phyloP scores from a whole-genome alignment of 129 eudicot genomes.

The Lonicera japonica region DNA sequence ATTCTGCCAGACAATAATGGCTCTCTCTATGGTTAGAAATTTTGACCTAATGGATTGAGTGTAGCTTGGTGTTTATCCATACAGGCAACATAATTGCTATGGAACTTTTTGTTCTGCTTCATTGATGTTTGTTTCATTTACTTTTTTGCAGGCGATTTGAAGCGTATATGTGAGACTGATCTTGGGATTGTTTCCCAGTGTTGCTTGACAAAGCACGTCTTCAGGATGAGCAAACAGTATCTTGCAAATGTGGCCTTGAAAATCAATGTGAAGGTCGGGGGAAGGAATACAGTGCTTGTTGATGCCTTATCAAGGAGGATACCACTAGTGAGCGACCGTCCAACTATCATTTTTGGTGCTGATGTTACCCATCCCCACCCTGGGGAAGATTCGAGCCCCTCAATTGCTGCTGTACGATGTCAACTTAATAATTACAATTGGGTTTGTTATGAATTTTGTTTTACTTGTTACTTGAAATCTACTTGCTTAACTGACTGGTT shows the following conservation, averaged over 20 bases:
- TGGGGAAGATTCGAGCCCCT: constrained; percentile 98
- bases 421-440: neutral
- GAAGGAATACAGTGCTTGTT: constrained; percentile 87
- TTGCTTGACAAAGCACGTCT: constrained; percentile 83
- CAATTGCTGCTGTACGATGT: constrained; percentile 84
- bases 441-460: neutral
- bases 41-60: neutral
- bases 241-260: constrained; percentile 88
- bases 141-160: constrained; percentile 60
- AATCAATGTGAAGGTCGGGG: constrained; percentile 95
- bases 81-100: neutral
- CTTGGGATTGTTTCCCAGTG: constrained; percentile 98
- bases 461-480: neutral
- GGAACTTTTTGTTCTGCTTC: neutral
- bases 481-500: neutral
- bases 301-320: constrained; percentile 85
- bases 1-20: constrained; percentile 93
- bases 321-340: constrained; percentile 77
- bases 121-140: neutral
- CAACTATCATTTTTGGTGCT: constrained; percentile 97
- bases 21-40: constrained; percentile 69
- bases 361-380: constrained; percentile 99
- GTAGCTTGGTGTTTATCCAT: neutral
- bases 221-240: constrained; percentile 78
- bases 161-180: constrained; percentile 96